Conservation (phyloP, 495 filamentous ascomycete genomes). For the Xylaria longipes region DNA sequence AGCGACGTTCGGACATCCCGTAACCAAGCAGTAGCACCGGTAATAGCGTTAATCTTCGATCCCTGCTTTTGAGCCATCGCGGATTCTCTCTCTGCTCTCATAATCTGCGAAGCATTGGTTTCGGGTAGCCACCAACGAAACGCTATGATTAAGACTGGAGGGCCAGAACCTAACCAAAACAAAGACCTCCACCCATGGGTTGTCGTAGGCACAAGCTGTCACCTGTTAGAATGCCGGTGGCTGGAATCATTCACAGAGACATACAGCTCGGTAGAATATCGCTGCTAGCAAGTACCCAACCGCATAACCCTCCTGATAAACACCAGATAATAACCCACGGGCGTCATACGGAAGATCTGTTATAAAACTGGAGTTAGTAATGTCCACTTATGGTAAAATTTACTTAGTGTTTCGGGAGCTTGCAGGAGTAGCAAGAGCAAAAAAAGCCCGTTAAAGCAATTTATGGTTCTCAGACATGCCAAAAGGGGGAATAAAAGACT, state of each 20-base stretch:
- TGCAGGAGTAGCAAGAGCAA: too few species aligned
- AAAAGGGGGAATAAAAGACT: too few species aligned
- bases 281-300: slow-evolving; percentile 81
- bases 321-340: slow-evolving; percentile 74
- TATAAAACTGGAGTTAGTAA: too few species aligned
- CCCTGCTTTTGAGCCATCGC: slow-evolving; percentile 64
- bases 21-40: slow-evolving; percentile 63
- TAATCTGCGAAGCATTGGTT: slow-evolving; percentile 53
- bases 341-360: slow-evolving; percentile 77
- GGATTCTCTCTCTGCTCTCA: slow-evolving; percentile 26
- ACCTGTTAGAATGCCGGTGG: background rate
- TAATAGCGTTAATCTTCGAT: slow-evolving; percentile 56
- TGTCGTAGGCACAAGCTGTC: slow-evolving; percentile 67
- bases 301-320: slow-evolving; percentile 83
- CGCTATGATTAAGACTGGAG: slow-evolving; percentile 75
- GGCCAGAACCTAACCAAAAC: slow-evolving; percentile 82
- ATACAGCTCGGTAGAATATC: slow-evolving; percentile 67
- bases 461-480: too few species aligned
- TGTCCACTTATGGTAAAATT: too few species aligned
- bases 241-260: background rate
- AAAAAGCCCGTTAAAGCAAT: too few species aligned
- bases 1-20: slow-evolving; percentile 73
- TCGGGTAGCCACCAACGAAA: slow-evolving; percentile 81
- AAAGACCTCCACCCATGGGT: slow-evolving; percentile 74
- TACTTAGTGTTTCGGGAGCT: too few species aligned